Base-by-base conservation (phyloP, 2,329 filamentous ascomycete species). In the Bipolaris cookei region DNA sequence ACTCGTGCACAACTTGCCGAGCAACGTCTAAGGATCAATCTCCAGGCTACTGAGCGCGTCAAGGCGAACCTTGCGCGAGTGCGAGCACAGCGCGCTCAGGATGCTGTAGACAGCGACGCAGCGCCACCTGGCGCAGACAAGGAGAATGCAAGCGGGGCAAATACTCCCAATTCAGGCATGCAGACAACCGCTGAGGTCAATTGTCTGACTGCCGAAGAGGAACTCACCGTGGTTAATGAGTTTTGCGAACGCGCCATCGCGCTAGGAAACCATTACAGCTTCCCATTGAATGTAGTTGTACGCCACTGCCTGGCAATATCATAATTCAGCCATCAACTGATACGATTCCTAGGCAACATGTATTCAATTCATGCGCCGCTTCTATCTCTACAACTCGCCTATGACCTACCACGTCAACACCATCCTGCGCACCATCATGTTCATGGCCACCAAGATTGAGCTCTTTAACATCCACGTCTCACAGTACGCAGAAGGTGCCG, bases 401-500 rank as follows among this genome's bases (percentile, higher is more conserved):
- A 97, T 98, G 91, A 97, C 93, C 28, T 98, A 99, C 74, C 91
- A 94, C 61, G 94, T 93, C 0, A 90, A 91, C 61, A 88, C 92
- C 62, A 90, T 98, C 65, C 88, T 96, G 74, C 91, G 93, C 72
- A 95, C 92, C 28, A 91, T 90, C 34, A 84, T 99, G 52, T 98
- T 96, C 81, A 90, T 99, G 63, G 92, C 92, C 8, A 92, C 89
- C 69, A 99, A 99, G 79, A 91, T 92, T 4, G 94, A 99, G 72
- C 91, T 91, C 58, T 86, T 88, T 74, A 93, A 94, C 75, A 86
- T 88, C 58, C 85, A 87, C 7, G 80, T 88, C 23, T 79, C 80
- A 1, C 79, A 82, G 47, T 96, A 96, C 70, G 68, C 68, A 11
- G 58, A 64, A 16, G 64, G 70, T 20, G 70, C 77, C 23, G 77